Base-by-base conservation (phyloP, 805 yeast species). In the Ogataea corticis region DNA sequence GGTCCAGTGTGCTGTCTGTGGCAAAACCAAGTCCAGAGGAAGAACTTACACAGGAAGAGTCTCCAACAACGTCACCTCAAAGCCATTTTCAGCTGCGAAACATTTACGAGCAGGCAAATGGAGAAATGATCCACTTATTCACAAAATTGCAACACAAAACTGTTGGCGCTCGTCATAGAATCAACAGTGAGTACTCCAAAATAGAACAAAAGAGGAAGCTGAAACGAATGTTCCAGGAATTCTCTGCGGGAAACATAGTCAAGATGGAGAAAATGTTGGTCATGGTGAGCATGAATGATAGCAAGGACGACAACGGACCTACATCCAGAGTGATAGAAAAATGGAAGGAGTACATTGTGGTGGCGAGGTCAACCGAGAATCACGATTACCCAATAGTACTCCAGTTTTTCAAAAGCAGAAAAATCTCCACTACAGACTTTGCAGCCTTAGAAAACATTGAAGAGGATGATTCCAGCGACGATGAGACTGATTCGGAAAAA, bases 291-390 rank as follows among this genome's bases (percentile, higher is more conserved):
- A 75, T 82, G 14, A 82, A 40, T 7, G 55, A 52, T 19, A 38
- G 42, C 15, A 42, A 79, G 45, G 67, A 73, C 3, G 45, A 45
- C 1, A 29, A 39, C 2, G 50, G 41, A 1, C 69, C 72, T 19
- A 79, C 79, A 33, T 71, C 87, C 0, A 66, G 84, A 42, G 73
- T 86, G 1, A 49, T 72, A 9, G 91, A 87, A 46, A 67, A 89
- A 38, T 89, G 97, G 94, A 79, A 75, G 49, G 97, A 91, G 59
- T 87, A 82, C 58, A 68, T 80, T 21, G 84, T 86, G 2, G 88
- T 86, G 2, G 82, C 85, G 1, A 69, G 92, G 48, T 75, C 78
- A n/a, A 80, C 87, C 0, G 82, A 79, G 13, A 66, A 72, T 46
- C 38, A 57, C 0, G 70, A 67, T 2, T 64, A 68, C 9, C 91